Base-by-base conservation (phyloP, 2,329 filamentous ascomycete species). In the Fusarium torulosum region DNA sequence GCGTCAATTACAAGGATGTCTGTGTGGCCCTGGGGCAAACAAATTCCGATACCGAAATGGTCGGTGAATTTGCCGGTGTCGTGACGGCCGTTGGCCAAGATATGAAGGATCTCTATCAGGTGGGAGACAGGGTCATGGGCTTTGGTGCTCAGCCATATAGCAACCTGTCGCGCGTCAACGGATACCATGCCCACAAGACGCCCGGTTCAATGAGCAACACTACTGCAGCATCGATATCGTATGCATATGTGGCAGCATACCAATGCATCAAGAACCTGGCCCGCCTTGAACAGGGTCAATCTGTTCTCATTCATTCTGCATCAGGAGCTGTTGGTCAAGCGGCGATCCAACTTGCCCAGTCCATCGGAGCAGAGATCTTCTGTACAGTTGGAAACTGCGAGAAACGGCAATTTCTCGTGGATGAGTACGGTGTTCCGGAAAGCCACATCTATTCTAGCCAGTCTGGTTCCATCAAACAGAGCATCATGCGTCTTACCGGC, bases 121-220 rank as follows among this genome's bases (percentile, higher is more conserved):
- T 54, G 2, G 54, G 54, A 31, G 49, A 57, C 23, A 44, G 29
- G 10, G 54, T 54, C 7, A 57, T 57, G 54, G 54, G 54, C 13
- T 57, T 57, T 14, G 40, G 54, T 44, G 49, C 49, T 33, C 40
- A 57, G 31, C 49, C 54, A 2, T 54, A 57, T 6, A 57, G 54
- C 23, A 57, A 40, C 19, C 9, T 38, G 11, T 57, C 54, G 4
- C 54, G 23, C 9, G 23, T 57, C 40, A 57, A 57, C 23, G 54
- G 49, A 11, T n/a, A 54, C 19, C 49, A 40, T 20, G 49, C 25
- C 17, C 19, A 54, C 19, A 57, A 54, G 10, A 44, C 13, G 3
- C 54, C 54, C 6, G n/a, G 20, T 9, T 21, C 11, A 2, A 57
- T 57, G 3, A 29, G 19, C 8, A 9, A 25, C 23, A 44, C 19